phyloP scores from a whole-genome alignment of 768 basidiomycete species.

The Termitomyces sp. region DNA sequence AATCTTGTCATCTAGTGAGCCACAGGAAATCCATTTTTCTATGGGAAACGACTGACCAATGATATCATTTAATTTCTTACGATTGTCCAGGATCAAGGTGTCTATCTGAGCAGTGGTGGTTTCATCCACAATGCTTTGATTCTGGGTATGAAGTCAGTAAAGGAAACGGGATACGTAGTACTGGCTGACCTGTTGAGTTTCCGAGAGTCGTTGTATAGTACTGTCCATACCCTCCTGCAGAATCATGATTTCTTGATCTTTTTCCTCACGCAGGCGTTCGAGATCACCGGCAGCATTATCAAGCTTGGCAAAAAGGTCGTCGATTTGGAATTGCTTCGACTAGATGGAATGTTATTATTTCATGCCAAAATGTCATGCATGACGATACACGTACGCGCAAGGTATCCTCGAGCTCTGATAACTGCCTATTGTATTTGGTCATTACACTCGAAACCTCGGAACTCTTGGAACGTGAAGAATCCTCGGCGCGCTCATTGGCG shows the following conservation, averaged over 20 bases:
- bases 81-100: slow-evolving; percentile 90
- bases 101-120: slow-evolving; percentile 97
- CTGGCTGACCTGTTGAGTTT: slow-evolving; percentile 69
- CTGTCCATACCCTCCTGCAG: slow-evolving; percentile 94
- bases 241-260: slow-evolving; percentile 94
- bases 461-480: slow-evolving; percentile 85
- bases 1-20: slow-evolving; percentile 52
- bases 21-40: background rate
- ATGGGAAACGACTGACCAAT: slow-evolving; percentile 53
- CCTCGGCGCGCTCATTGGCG: slow-evolving; percentile 97
- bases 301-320: slow-evolving; percentile 81
- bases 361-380: background rate
- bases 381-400: slow-evolving; percentile 55
- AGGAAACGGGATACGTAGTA: background rate
- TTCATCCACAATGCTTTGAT: slow-evolving; percentile 77
- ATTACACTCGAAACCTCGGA: slow-evolving; percentile 87
- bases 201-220: slow-evolving; percentile 82
- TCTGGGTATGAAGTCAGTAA: slow-evolving; percentile 39
- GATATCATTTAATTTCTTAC: slow-evolving; percentile 96
- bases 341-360: slow-evolving; percentile 21
- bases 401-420: slow-evolving; percentile 95
- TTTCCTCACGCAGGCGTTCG: slow-evolving; percentile 85
- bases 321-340: slow-evolving; percentile 96
- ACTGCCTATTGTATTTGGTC: slow-evolving; percentile 91
- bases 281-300: slow-evolving; percentile 69